Conservation (phyloP, 1,284 basidiomycete species). For the Clitocybe nebularis region DNA sequence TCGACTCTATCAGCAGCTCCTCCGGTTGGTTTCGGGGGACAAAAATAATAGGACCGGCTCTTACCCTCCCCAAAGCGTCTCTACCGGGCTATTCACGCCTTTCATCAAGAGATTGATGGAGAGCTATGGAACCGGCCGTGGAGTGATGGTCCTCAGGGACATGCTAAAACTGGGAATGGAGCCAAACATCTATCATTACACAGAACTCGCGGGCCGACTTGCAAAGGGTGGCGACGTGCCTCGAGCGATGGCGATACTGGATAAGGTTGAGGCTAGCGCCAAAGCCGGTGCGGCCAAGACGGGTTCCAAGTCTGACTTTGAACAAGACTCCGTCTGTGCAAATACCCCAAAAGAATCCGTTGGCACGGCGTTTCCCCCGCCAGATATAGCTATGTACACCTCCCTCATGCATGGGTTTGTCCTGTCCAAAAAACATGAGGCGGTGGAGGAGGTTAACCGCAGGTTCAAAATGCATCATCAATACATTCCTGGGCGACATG, state of each 20-base stretch:
- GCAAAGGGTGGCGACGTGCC: slow-evolving; percentile 24
- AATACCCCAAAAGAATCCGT: too few species aligned
- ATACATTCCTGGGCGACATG: slow-evolving; percentile 17
- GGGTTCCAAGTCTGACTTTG: not conserved
- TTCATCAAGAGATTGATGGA: slow-evolving; percentile 32
- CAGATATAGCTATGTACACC: slow-evolving; percentile 30
- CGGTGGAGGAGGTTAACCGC: slow-evolving; percentile 19
- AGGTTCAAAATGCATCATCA: slow-evolving; percentile 17
- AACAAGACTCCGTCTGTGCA: not conserved
- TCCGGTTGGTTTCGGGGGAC: slow-evolving; percentile 9
- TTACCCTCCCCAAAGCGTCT: slow-evolving; percentile 14
- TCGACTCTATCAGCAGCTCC: slow-evolving; percentile 26
- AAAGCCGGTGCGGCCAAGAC: not conserved
- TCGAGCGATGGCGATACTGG: slow-evolving; percentile 29
- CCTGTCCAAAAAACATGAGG: slow-evolving; percentile 16
- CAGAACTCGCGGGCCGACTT: slow-evolving; percentile 34
- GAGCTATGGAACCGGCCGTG: slow-evolving; percentile 20
- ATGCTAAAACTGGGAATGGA: slow-evolving; percentile 30
- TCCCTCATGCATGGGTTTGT: slow-evolving; percentile 29
- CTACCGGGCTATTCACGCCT: slow-evolving; percentile 31
- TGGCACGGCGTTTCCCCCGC: slow-evolving; percentile 19
- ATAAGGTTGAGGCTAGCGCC: slow-evolving; percentile 24
- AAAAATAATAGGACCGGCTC: slow-evolving; percentile 7
- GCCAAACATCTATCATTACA: slow-evolving; percentile 36
- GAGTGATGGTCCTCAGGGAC: slow-evolving; percentile 30